Conservation (phyloP, 306 rosid species). For the Psophocarpus tetragonolobus region DNA sequence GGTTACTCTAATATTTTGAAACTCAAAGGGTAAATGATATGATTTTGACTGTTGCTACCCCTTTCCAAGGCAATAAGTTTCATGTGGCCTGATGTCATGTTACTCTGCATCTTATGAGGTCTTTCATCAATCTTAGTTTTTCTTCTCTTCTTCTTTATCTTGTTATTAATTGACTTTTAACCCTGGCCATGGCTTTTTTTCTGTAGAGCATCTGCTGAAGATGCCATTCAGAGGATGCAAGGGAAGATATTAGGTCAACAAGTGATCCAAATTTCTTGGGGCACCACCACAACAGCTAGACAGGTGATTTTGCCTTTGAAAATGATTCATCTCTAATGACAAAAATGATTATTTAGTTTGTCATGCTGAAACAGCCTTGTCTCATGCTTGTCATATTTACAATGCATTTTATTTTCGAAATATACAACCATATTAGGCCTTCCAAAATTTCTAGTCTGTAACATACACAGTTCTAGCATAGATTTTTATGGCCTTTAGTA, state of each 20-base stretch:
- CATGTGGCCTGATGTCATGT: slow-evolving; percentile 37
- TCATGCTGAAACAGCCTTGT: neutral
- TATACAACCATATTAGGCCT: neutral
- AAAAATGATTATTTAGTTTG: neutral
- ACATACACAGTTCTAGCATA: neutral
- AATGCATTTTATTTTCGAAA: slow-evolving; percentile 15
- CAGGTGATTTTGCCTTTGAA: slow-evolving; percentile 60
- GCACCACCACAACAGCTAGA: slow-evolving; percentile 65
- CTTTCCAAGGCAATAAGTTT: slow-evolving; percentile 37
- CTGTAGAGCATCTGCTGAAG: slow-evolving; percentile 81
- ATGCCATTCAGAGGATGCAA: slow-evolving; percentile 87
- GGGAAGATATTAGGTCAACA: slow-evolving; percentile 86
- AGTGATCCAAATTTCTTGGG: slow-evolving; percentile 83
- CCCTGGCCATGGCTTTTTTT: slow-evolving; percentile 9
- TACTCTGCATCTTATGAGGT: slow-evolving; percentile 41
- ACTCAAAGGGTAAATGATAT: slow-evolving; percentile 19
- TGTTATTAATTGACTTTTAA: slow-evolving; percentile 19
- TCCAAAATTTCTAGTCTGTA: neutral
- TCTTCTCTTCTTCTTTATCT: slow-evolving; percentile 27
- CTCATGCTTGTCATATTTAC: neutral
- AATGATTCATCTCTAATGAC: slow-evolving; percentile 9
- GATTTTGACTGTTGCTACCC: slow-evolving; percentile 33
- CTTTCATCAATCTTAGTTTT: slow-evolving; percentile 32
- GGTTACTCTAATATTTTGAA: slow-evolving; percentile 25
- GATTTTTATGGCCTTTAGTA: neutral